Conservation (phyloP, 1,139 yeast genomes). For the Magnusiomyces magnusii region DNA sequence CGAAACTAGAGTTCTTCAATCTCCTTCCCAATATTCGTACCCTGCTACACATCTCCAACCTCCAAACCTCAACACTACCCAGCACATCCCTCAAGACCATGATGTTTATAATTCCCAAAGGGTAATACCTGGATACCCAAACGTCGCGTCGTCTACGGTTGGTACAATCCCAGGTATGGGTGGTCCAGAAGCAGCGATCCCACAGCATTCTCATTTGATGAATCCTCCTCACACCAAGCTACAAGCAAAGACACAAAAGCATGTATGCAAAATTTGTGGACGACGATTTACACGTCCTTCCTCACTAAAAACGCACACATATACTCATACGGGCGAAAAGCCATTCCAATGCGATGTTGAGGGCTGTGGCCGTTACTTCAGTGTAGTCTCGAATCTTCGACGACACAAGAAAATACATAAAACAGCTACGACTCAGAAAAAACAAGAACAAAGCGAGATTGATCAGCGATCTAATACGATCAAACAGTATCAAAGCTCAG, state of each 20-base stretch:
- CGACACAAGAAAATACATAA: slow-evolving; percentile 63
- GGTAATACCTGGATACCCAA: neutral
- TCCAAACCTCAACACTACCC: neutral
- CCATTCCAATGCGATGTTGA: slow-evolving; percentile 62
- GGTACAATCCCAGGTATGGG: neutral
- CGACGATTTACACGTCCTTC: slow-evolving; percentile 78
- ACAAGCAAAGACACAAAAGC: slow-evolving; percentile 28
- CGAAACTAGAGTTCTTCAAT: neutral
- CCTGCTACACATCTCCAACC: neutral
- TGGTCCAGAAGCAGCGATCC: neutral
- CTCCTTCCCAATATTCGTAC: neutral
- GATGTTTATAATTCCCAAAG: neutral
- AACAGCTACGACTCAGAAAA: neutral
- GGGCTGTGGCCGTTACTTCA: slow-evolving; percentile 63
- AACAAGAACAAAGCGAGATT: neutral
- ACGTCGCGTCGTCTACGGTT: neutral
- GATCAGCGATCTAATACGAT: neutral
- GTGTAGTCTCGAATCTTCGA: slow-evolving; percentile 73
- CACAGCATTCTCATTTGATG: slow-evolving; percentile 22
- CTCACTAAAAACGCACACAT: slow-evolving; percentile 69
- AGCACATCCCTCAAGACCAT: neutral
- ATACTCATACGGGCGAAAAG: slow-evolving; percentile 83
- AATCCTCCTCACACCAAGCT: slow-evolving; percentile 26
- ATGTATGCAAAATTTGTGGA: slow-evolving; percentile 58
- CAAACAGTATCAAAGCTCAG: neutral